Evolutionary conservation across 345 rosid genomes (phyloP).

Genomic region (Salix koriyanagi): DNA sequence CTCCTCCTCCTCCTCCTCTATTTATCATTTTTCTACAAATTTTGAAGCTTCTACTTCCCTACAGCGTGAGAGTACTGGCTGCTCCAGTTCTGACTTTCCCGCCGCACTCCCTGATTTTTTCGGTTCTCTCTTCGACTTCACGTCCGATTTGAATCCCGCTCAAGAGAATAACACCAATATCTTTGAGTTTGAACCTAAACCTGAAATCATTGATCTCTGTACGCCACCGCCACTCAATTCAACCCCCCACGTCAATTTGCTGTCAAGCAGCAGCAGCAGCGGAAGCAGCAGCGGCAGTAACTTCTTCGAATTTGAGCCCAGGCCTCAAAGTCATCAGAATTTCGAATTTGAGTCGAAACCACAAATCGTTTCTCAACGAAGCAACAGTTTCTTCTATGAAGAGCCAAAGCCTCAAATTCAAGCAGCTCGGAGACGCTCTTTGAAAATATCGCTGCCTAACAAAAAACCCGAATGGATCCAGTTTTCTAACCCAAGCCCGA

Average conservation of each 20-base stretch:
- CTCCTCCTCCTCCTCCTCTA: background rate
- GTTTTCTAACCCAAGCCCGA: constrained; percentile 22
- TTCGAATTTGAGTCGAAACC: background rate
- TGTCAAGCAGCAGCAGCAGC: background rate
- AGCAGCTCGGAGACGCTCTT: constrained; percentile 3
- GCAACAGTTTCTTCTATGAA: constrained; percentile 12
- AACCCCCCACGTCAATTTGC: background rate
- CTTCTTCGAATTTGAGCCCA: constrained; percentile 22
- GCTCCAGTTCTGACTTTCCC: constrained; percentile 26
- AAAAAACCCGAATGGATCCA: constrained; percentile 46
- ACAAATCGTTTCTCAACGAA: background rate
- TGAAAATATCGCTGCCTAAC: constrained; percentile 48
- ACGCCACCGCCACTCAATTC: constrained; percentile 23
- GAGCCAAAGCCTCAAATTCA: constrained; percentile 19
- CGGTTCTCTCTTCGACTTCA: constrained; percentile 20
- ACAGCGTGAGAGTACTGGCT: background rate
- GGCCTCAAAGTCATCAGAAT: constrained; percentile 10
- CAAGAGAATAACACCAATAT: constrained; percentile 7
- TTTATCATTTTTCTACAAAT: background rate
- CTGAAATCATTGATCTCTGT: constrained; percentile 31
- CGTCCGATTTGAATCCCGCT: background rate
- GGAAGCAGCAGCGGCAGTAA: background rate
- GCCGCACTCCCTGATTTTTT: constrained; percentile 13
- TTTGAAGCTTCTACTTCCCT: background rate
- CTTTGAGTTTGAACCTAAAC: constrained; percentile 40